phyloP scores from a whole-genome alignment of 768 basidiomycete genomes.

The Coprinopsis marcescibilis region DNA sequence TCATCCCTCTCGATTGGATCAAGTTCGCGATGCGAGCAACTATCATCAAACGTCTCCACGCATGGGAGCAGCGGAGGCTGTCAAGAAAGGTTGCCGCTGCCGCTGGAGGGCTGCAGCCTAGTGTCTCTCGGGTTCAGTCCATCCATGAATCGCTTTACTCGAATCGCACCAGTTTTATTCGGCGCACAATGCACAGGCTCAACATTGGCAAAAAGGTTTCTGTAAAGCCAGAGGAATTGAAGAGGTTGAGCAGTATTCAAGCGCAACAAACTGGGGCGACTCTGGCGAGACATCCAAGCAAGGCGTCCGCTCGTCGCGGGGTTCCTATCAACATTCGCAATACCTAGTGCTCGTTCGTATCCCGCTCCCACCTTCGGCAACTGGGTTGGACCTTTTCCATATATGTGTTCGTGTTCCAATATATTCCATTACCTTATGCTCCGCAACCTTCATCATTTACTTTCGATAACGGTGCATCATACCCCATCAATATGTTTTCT shows the following conservation, averaged over 20 bases:
- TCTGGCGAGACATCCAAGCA: conserved; percentile 69
- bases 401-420: no score
- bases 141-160: conserved; percentile 91
- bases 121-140: conserved; percentile 83
- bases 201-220: conserved; percentile 78
- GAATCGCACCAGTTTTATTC: conserved; percentile 92
- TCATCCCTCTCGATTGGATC: conserved; percentile 90
- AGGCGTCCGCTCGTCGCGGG: neutral
- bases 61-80: conserved; percentile 53
- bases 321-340: neutral
- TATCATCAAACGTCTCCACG: conserved; percentile 78
- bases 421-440: no score
- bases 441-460: no score
- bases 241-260: conserved; percentile 83
- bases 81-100: conserved; percentile 34
- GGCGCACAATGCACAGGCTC: conserved; percentile 81
- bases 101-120: conserved; percentile 70
- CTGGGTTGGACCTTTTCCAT: neutral
- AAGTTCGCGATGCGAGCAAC: conserved; percentile 97
- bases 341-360: neutral
- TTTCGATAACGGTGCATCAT: no score
- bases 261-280: conserved; percentile 72
- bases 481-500: no score
- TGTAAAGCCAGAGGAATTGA: conserved; percentile 81
- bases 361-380: neutral